Conservation (phyloP, 495 filamentous ascomycete genomes). For the Copromyces sp. region DNA sequence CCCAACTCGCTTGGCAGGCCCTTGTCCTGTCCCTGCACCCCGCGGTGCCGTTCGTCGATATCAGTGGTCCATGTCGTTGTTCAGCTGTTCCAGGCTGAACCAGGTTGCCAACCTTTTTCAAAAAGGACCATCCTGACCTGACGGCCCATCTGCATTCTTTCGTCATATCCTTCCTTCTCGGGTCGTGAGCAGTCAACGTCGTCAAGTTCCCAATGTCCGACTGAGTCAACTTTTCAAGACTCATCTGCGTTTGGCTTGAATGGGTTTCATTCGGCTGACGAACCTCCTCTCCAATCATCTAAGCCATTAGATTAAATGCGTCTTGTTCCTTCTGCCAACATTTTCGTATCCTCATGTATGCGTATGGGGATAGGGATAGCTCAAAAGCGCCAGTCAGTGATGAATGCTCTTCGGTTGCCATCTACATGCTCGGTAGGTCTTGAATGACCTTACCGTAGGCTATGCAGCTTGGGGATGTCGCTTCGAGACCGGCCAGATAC, state of each 20-base stretch:
- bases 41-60: neutral
- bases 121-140: neutral
- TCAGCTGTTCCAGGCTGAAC: neutral
- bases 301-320: neutral
- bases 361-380: neutral
- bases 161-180: neutral
- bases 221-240: neutral
- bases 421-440: neutral
- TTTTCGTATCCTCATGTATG: neutral
- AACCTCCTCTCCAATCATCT: neutral
- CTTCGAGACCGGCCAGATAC: neutral
- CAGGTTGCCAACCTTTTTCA: neutral
- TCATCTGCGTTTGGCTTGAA: neutral
- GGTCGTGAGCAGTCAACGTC: neutral
- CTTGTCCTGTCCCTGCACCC: neutral
- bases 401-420: neutral
- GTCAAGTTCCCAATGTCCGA: neutral
- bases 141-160: neutral
- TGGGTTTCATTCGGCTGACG: neutral
- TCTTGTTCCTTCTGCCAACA: neutral
- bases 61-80: neutral
- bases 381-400: neutral
- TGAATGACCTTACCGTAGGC: neutral
- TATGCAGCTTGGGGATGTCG: neutral
- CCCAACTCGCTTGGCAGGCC: neutral